These are phyloP conservation scores for Aspergillus bertholletiae DNA, from an alignment of 495 filamentous ascomycete species.

Conservation along the genomic window DNA sequence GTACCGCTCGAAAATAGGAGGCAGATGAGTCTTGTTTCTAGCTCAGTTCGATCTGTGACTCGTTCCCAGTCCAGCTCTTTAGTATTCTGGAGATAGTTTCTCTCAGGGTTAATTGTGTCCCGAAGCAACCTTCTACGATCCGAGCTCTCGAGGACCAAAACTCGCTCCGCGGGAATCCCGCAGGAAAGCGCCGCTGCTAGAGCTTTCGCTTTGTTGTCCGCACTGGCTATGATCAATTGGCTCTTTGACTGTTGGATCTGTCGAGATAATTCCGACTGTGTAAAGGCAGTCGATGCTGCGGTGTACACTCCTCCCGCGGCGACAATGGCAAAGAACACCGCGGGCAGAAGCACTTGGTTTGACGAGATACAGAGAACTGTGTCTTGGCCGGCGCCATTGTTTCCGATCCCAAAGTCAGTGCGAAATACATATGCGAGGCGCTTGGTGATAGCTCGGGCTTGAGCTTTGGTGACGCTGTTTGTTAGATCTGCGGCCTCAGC, in stretches of 20 bases:
- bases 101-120: background rate
- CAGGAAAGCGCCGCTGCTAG: slow-evolving; percentile 5
- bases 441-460: slow-evolving; percentile 10
- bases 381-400: slow-evolving; percentile 5
- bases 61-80: slow-evolving; percentile 9
- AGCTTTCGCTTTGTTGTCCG: slow-evolving; percentile 7
- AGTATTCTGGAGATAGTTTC: slow-evolving; percentile 5
- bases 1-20: slow-evolving; percentile 49
- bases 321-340: slow-evolving; percentile 10
- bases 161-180: slow-evolving; percentile 3
- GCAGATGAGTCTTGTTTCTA: slow-evolving; percentile 10
- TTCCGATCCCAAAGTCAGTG: slow-evolving; percentile 9
- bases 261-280: slow-evolving; percentile 1
- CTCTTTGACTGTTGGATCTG: slow-evolving; percentile 9
- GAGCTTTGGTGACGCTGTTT: slow-evolving; percentile 13
- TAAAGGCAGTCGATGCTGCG: slow-evolving; percentile 13
- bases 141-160: slow-evolving; percentile 13
- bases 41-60: slow-evolving; percentile 2
- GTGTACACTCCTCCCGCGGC: slow-evolving; percentile 14
- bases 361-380: slow-evolving; percentile 13
- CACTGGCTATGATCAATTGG: slow-evolving; percentile 9
- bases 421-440: slow-evolving; percentile 9
- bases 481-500: slow-evolving; percentile 11
- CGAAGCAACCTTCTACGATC: slow-evolving; percentile 5
- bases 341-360: slow-evolving; percentile 13